Conservation (phyloP, 768 basidiomycete genomes). For the Boletellus ananiceps region DNA sequence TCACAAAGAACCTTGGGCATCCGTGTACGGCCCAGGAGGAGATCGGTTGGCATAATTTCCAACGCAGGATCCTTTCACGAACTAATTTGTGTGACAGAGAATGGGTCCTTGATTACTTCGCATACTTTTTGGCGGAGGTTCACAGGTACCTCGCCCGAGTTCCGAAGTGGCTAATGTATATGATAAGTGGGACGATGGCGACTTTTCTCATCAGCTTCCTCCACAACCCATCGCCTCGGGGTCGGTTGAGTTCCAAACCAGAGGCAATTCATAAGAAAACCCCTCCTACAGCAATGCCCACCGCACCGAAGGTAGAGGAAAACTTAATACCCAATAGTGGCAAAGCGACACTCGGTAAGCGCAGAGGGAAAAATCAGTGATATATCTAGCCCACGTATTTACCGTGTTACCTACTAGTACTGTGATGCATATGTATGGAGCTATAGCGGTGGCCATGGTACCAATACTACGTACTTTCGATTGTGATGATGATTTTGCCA, state of each 20-base stretch:
- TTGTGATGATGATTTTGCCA: no score
- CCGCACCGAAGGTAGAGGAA: conserved; percentile 6
- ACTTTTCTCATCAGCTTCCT: conserved; percentile 64
- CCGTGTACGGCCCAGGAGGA: conserved; percentile 72
- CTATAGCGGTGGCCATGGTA: no score
- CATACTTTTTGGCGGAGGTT: conserved; percentile 41
- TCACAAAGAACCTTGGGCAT: conserved; percentile 61
- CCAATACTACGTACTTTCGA: no score
- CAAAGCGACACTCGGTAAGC: conserved; percentile 25
- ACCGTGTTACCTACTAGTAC: background rate
- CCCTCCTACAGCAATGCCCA: background rate
- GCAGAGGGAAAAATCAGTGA: conserved; percentile 25
- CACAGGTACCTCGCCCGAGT: conserved; percentile 52
- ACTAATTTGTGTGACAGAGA: conserved; percentile 44
- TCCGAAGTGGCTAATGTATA: conserved; percentile 70
- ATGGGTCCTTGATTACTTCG: conserved; percentile 58
- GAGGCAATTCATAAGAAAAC: conserved; percentile 1
- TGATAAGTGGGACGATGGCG: conserved; percentile 60
- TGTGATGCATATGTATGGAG: background rate
- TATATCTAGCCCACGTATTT: background rate
- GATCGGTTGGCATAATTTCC: conserved; percentile 44
- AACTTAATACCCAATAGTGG: conserved; percentile 14
- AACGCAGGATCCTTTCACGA: background rate
- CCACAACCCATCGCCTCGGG: conserved; percentile 37
- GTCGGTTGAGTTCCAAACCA: conserved; percentile 4